Evolutionary conservation across 495 filamentous ascomycete species (phyloP).

Genomic region (Xylaria telfairii): DNA sequence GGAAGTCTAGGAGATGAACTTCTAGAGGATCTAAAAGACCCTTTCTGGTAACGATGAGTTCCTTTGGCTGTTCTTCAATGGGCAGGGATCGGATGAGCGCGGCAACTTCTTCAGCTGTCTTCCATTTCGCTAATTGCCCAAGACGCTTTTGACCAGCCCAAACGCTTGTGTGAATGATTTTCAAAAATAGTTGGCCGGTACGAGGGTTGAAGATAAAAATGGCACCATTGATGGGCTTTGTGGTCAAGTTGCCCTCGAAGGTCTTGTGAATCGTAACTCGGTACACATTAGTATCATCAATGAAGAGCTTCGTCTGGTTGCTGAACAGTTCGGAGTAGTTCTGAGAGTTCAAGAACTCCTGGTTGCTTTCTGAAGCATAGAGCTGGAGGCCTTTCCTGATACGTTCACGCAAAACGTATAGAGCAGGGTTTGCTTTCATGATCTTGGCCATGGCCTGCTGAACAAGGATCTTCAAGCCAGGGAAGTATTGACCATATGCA

Average conservation of each 20-base stretch:
- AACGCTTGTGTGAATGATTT: conserved; percentile 99
- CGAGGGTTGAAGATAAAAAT: conserved; percentile 99
- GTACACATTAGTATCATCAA: conserved; percentile 99
- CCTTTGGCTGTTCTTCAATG: conserved; percentile 98
- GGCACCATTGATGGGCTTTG: conserved; percentile 98
- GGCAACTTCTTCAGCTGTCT: conserved; percentile 99
- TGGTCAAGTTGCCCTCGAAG: conserved; percentile 98
- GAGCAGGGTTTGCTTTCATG: conserved; percentile 98
- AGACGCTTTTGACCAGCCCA: conserved; percentile 99
- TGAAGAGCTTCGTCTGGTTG: conserved; percentile 98
- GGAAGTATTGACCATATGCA: conserved; percentile 98
- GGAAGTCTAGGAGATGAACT: conserved; percentile 97
- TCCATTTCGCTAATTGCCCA: conserved; percentile 98
- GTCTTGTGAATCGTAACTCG: conserved; percentile 99
- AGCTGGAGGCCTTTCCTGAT: conserved; percentile 98
- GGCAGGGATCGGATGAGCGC: conserved; percentile 96
- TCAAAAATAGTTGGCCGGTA: conserved; percentile 96
- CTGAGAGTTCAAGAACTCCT: conserved; percentile 98
- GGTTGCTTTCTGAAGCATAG: conserved; percentile 98
- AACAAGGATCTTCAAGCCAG: conserved; percentile 92
- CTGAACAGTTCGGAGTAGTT: conserved; percentile 99
- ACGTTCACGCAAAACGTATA: conserved; percentile 96
- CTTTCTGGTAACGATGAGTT: conserved; percentile 97
- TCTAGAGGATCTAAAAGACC: conserved; percentile 97
- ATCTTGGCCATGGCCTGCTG: conserved; percentile 99